Evolutionary conservation across 192 early-diverging fungal genomes (phyloP), one percentile per base, ranked within the genome.

Genomic region (Backusella parvicylindrica): DNA sequence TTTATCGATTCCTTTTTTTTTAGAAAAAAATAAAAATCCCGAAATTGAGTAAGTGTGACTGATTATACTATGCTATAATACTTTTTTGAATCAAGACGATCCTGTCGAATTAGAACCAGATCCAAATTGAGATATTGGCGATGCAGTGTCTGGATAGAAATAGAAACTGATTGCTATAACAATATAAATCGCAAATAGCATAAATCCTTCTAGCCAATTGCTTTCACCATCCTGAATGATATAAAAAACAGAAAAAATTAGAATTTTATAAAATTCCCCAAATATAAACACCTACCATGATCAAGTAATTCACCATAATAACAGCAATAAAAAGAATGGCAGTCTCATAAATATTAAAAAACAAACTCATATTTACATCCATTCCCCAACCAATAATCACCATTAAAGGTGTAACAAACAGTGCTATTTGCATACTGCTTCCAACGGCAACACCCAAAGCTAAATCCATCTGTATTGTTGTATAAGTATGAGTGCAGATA

Each of bases 151-250:
- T 1, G 91, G 91, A 64, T 92, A 92, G 74, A 92, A 89, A 79
- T 84, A 95, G 75, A 95, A 94, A 8, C 94, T 92, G 33, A 94
- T 81, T 26, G 91, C 92, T 16, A 98, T 84, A 32, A 98, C 94
- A 18, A 91, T 69, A 79, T 98, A 98, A 1, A 92, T 90, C 21
- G 83, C 84, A 60, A 96, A 78, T 49, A 98, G 76, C 92, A 98
- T 93, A 12, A 87, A 83, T 32, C 95, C 97, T 79, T 98, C 96
- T 71, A 98, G 83, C 95, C 95, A 98, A 81, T 98, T 96, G 23
- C 92, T 93, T 64, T 92, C 80, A 23, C 96, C 95, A 81, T 96
- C 95, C 53, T 60, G 23, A 60, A 28, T 11, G 26, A 4, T 28
- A 60, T 13, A 56, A 15, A 43, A 43, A 43, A 11, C 40, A 23